Conservation (phyloP, 2,329 filamentous ascomycete genomes). For the Lasiodiplodia theobromae region DNA sequence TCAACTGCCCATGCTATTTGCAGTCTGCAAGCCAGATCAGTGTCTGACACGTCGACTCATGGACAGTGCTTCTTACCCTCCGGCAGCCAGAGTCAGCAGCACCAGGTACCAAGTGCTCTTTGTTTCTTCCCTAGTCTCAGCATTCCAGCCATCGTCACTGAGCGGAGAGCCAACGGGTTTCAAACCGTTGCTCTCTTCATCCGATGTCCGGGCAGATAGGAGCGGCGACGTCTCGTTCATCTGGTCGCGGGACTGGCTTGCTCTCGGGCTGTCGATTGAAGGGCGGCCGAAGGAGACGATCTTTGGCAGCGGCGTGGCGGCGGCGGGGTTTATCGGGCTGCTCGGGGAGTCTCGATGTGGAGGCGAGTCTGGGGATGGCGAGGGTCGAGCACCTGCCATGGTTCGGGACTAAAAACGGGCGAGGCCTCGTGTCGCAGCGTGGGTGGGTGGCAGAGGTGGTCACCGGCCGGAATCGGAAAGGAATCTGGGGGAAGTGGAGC, state of each 20-base stretch:
- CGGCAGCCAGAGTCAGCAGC: constrained; percentile 83
- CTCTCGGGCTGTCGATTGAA: constrained; percentile 30
- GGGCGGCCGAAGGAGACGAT: constrained; percentile 46
- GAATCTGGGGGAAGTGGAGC: constrained; percentile 1
- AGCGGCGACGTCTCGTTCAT: constrained; percentile 47
- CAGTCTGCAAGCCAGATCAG: constrained; percentile 58
- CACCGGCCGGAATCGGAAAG: constrained; percentile 14
- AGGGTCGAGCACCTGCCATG: constrained; percentile 16
- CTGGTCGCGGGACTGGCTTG: constrained; percentile 33
- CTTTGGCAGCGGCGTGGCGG: constrained; percentile 40
- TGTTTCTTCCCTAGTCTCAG: constrained; percentile 64
- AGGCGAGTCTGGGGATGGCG: constrained; percentile 2
- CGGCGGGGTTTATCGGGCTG: constrained; percentile 31
- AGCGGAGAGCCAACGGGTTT: constrained; percentile 43
- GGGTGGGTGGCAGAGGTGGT: constrained; percentile 1
- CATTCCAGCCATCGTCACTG: constrained; percentile 51
- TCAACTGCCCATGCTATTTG: constrained; percentile 98
- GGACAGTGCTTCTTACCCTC: constrained; percentile 59
- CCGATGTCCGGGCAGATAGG: constrained; percentile 40
- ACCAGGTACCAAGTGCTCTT: constrained; percentile 88
- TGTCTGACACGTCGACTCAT: neutral
- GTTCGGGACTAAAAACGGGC: constrained; percentile 2
- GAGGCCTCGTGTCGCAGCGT: constrained; percentile 14
- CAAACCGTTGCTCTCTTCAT: constrained; percentile 42
- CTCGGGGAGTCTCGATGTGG: neutral